Evolutionary conservation across 2,329 filamentous ascomycete species (phyloP).

Genomic region (Neopestalotiopsis clavispora): DNA sequence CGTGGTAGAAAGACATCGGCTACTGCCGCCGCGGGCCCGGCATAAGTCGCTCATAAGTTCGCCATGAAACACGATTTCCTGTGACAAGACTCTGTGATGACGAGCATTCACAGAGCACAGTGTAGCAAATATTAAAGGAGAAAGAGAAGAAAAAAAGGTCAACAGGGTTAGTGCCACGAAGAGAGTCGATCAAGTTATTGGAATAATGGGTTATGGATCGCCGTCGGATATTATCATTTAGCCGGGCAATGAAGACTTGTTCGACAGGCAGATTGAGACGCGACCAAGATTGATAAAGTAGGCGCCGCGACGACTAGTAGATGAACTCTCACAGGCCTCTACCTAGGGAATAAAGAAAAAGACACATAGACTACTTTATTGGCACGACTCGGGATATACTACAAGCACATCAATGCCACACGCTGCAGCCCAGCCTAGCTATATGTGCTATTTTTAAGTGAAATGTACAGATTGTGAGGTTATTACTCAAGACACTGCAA

Average conservation of each 20-base stretch:
- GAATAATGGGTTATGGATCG: neutral
- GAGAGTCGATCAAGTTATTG: neutral
- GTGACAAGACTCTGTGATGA: neutral
- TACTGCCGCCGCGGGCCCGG: constrained; percentile 26
- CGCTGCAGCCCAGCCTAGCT: too few species aligned
- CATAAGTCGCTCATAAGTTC: neutral
- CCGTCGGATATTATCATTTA: neutral
- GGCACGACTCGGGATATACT: neutral
- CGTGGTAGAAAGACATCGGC: constrained; percentile 30
- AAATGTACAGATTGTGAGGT: too few species aligned
- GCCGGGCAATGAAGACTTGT: neutral
- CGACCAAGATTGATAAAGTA: neutral
- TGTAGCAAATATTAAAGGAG: neutral
- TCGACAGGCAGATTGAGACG: neutral
- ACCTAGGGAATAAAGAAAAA: neutral
- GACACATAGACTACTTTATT: neutral
- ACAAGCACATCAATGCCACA: too few species aligned
- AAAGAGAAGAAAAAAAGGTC: neutral
- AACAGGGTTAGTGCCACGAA: neutral
- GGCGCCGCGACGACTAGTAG: neutral
- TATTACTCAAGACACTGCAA: too few species aligned
- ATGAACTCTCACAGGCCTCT: neutral
- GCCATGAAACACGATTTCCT: neutral
- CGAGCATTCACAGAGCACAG: neutral
- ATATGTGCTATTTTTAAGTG: too few species aligned